Conservation (phyloP, 2,329 filamentous ascomycete genomes). For the Clonostachys solani region DNA sequence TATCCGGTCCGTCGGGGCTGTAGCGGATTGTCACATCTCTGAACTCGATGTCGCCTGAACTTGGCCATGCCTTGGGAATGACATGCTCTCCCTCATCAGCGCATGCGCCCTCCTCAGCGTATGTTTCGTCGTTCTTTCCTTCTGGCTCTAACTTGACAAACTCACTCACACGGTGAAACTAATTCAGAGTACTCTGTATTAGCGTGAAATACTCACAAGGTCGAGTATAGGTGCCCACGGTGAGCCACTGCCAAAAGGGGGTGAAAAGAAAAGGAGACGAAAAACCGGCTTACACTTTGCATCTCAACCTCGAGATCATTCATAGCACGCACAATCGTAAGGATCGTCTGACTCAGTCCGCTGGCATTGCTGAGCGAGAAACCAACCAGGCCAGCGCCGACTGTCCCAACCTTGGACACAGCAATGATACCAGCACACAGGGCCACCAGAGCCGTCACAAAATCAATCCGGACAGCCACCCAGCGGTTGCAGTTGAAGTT, state of each 20-base stretch:
- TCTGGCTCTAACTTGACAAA: slow-evolving; percentile 41
- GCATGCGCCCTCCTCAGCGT: slow-evolving; percentile 31
- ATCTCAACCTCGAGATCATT: slow-evolving; percentile 55
- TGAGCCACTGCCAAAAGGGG: neutral
- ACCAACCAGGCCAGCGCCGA: slow-evolving; percentile 1
- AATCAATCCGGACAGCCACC: slow-evolving; percentile 50
- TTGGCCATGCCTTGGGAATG: slow-evolving; percentile 39
- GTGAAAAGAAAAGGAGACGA: no score
- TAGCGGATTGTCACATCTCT: slow-evolving; percentile 46
- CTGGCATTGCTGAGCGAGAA: slow-evolving; percentile 48
- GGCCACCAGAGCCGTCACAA: slow-evolving; percentile 47
- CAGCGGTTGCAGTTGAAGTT: slow-evolving; percentile 54
- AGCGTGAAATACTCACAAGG: no score
- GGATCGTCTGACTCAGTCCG: slow-evolving; percentile 46
- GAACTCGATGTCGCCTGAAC: slow-evolving; percentile 43
- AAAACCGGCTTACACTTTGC: slow-evolving; percentile 39
- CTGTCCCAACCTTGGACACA: slow-evolving; percentile 14
- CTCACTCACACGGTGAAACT: slow-evolving; percentile 46
- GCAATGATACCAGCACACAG: slow-evolving; percentile 48
- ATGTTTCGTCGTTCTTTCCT: slow-evolving; percentile 33
- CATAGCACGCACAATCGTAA: slow-evolving; percentile 46
- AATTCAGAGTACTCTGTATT: neutral
- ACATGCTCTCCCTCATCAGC: slow-evolving; percentile 28
- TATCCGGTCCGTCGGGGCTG: slow-evolving; percentile 36
- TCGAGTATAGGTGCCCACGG: neutral